Base-by-base conservation (phyloP, 2,329 filamentous ascomycete species). In the Aspergillus spinulosporus region DNA sequence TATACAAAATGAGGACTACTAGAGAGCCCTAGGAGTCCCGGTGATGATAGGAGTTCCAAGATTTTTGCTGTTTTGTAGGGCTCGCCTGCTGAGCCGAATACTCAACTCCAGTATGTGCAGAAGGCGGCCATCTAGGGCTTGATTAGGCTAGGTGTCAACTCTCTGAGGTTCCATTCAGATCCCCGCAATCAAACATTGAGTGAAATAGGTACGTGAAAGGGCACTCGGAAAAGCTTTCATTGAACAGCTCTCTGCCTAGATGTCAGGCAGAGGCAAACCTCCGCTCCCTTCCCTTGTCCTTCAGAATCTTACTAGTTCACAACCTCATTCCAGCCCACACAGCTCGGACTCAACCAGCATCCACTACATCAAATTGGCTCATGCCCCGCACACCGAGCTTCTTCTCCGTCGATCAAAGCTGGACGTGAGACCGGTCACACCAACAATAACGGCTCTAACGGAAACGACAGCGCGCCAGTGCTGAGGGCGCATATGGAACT, bases 101-200 rank as follows among this genome's bases (percentile, higher is more conserved):
- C 46, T 71, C 37, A 70, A 68, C 39, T 67, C 69, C 8, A 60
- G 51, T 3, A 12, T 48, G 1, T 55, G 2, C 62, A 68, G 9
- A 63, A 59, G 6, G 44, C 57, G 3, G 49, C 45, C 21, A 51
- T 71, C 1, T 71, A 68, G 68, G 21, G 44, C 0, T 54, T 80
- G 26, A 68, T 68, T 1, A 61, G 62, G 3, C 36, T 66, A 4
- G 72, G 69, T 21, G 59, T 71, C 7, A 34, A 6, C 66, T 70
- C 2, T 63, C 76, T 6, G 54, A 72, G 0, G 66, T 67, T 5
- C 70, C 1, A 76, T 75, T 56, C 81, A 79, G 62, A 64, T 64
- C 1, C 78, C 79, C 0, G 59, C 66, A 21, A 21, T 0, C 49
- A 54, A 21, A 72, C 75, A 0, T 66, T 75, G 21, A 81, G 79